Conservation (phyloP, 768 basidiomycete genomes). For the Mycena alexandri region DNA sequence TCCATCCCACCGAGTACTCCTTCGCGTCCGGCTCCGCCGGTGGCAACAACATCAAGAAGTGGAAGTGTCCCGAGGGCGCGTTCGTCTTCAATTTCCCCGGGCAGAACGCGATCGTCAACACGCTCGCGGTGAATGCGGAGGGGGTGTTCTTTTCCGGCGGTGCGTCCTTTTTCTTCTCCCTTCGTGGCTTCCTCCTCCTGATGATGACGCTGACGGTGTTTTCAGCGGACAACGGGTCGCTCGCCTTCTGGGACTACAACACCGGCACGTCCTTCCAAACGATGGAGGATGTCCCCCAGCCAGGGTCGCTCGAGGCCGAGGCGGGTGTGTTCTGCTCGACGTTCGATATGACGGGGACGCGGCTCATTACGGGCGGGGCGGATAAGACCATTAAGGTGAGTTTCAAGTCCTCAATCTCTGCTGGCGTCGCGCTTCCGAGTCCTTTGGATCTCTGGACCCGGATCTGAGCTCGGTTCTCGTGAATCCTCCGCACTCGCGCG, state of each 20-base stretch:
- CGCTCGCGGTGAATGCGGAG: slow-evolving; percentile 91
- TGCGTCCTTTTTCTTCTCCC: slow-evolving; percentile 49
- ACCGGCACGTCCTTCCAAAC: slow-evolving; percentile 97
- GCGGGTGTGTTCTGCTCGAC: slow-evolving; percentile 97
- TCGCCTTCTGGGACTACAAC: slow-evolving; percentile 95
- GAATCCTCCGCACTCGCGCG: too few species aligned
- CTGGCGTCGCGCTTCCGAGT: too few species aligned
- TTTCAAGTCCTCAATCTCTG: too few species aligned
- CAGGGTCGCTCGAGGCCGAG: slow-evolving; percentile 98
- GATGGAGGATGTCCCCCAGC: slow-evolving; percentile 93
- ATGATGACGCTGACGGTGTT: neutral
- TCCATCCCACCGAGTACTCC: slow-evolving; percentile 96
- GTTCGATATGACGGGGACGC: slow-evolving; percentile 95
- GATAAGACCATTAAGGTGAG: slow-evolving; percentile 98
- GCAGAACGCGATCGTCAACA: slow-evolving; percentile 98
- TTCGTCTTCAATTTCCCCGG: slow-evolving; percentile 98
- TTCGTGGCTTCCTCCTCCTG: neutral
- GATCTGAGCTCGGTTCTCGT: too few species aligned
- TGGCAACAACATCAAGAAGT: slow-evolving; percentile 99
- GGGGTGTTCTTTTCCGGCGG: slow-evolving; percentile 98
- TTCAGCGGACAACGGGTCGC: slow-evolving; percentile 91
- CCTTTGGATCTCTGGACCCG: too few species aligned
- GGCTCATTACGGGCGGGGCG: slow-evolving; percentile 95
- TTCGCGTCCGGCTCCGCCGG: slow-evolving; percentile 97
- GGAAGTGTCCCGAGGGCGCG: slow-evolving; percentile 96